phyloP scores from a whole-genome alignment of 2,329 filamentous ascomycete species.

The Calonectria pteridis region DNA sequence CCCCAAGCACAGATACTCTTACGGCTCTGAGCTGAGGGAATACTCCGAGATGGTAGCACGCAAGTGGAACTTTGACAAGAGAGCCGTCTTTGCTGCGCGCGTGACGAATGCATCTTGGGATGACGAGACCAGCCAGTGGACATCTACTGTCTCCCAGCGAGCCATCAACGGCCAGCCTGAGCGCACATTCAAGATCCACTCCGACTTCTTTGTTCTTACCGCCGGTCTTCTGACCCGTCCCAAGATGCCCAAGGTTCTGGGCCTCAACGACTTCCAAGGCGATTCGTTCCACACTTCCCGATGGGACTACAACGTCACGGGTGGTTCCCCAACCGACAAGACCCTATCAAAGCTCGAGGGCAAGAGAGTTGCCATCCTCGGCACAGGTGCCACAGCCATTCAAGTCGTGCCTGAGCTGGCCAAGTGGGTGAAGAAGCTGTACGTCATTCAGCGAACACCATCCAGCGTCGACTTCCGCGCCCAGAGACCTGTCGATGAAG shows the following conservation, averaged over 20 bases:
- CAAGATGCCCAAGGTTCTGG: not conserved
- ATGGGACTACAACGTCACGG: slow-evolving; percentile 19
- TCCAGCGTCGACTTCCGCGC: not conserved
- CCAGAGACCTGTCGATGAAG: not conserved
- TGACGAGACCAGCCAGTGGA: slow-evolving; percentile 48
- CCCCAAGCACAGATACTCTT: slow-evolving; percentile 63
- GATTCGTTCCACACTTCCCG: slow-evolving; percentile 10
- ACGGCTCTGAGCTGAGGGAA: slow-evolving; percentile 56
- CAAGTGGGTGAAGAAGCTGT: slow-evolving; percentile 11
- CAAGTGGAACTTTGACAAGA: slow-evolving; percentile 54
- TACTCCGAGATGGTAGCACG: slow-evolving; percentile 58
- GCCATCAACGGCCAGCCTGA: not conserved
- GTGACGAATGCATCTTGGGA: slow-evolving; percentile 61
- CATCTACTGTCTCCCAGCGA: not conserved
- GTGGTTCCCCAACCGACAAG: not conserved
- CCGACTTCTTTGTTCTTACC: not conserved
- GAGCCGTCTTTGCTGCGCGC: slow-evolving; percentile 56
- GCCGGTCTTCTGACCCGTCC: not conserved
- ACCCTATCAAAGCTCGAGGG: not conserved
- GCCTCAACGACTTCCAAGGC: not conserved
- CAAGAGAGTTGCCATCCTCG: slow-evolving; percentile 4
- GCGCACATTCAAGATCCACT: not conserved
- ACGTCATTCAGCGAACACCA: slow-evolving; percentile 10
- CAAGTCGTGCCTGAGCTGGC: not conserved
- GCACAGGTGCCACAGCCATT: slow-evolving; percentile 9